Evolutionary conservation across 176 grass and related monocot genomes (phyloP), one percentile per base, ranked within the genome.

Genomic region (Aegilops tauschii): DNA sequence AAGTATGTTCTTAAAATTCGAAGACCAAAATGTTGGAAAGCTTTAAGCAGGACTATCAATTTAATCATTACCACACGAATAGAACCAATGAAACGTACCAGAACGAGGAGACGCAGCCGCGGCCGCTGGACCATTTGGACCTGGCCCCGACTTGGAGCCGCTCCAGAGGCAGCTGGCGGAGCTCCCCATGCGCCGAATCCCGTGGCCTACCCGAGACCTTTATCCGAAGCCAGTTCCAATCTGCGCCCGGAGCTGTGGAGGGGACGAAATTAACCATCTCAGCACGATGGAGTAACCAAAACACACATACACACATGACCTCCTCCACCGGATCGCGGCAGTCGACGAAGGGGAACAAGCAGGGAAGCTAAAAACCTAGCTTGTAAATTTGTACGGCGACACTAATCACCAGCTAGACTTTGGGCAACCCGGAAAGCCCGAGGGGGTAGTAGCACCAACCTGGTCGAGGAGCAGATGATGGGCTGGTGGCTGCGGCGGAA

Each of bases 91-190:
- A 64, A 82, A 86, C 50, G 66, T 68, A 91, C 85, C 89, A 76
- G 89, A 87, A 80, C 80, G 85, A 45, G 65, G 85, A 87, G 67
- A 67, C 18, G 84, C 27, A 1, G 9, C 9, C 8, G 59, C 6
- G 34, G 54, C 56, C 56, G 20, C 56, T 34, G 25, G 85, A 79
- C 34, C 56, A 80, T 83, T 80, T 44, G 39, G 80, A 74, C 79
- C 30, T 83, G 16, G 59, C 59, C 18, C 71, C 42, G 84, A 58
- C 20, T 37, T 74, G 47, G 68, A 91, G 61, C 80, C 44, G 76
- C 80, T 32, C 76, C 67, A 30, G 18, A 87, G 73, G 85, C 89
- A 87, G 69, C 89, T 73, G 47, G 14, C 13, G 35, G 80, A 91
- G 20, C 28, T 34, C 45, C 89, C 89, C 89, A 91, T 91, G 70